Evolutionary conservation across 2,329 filamentous ascomycete genomes (phyloP).

Genomic region (Arthroderma sp.): DNA sequence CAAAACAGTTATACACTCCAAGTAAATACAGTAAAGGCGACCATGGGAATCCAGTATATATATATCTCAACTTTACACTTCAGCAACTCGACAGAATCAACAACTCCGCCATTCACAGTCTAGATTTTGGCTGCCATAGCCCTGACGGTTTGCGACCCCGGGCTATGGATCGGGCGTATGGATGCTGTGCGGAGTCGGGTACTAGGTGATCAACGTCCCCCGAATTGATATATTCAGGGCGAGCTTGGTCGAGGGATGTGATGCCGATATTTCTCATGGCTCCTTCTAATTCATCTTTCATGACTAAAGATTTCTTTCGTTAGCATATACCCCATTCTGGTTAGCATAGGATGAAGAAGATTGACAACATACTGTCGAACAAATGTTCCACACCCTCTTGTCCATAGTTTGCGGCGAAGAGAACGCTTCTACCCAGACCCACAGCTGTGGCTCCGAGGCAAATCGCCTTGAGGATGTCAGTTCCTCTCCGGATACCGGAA

Average conservation of each 20-base stretch:
- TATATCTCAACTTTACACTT: background rate
- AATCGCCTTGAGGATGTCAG: constrained; percentile 42
- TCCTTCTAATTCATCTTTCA: constrained; percentile 36
- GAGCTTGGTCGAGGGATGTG: constrained; percentile 30
- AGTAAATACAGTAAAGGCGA: too few species aligned
- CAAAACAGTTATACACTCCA: too few species aligned
- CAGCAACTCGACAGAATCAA: constrained; percentile 1
- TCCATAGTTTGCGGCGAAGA: constrained; percentile 42
- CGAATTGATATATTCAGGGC: constrained; percentile 34
- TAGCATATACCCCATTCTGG: background rate
- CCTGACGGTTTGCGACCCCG: constrained; percentile 18
- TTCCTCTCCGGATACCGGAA: constrained; percentile 40
- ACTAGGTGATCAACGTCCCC: constrained; percentile 40
- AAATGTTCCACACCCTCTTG: constrained; percentile 42
- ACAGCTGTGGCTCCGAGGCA: constrained; percentile 42
- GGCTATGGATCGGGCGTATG: constrained; percentile 28
- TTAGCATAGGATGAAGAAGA: background rate
- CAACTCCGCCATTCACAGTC: constrained; percentile 1
- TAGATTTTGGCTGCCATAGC: constrained; percentile 14
- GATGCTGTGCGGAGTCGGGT: constrained; percentile 26
- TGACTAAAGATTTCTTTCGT: constrained; percentile 16
- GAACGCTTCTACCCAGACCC: constrained; percentile 39
- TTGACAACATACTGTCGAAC: constrained; percentile 38
- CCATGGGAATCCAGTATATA: background rate
- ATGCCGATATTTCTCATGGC: constrained; percentile 37